Conservation (phyloP, 148 eudicot genomes). For the Diospyros lotus region DNA sequence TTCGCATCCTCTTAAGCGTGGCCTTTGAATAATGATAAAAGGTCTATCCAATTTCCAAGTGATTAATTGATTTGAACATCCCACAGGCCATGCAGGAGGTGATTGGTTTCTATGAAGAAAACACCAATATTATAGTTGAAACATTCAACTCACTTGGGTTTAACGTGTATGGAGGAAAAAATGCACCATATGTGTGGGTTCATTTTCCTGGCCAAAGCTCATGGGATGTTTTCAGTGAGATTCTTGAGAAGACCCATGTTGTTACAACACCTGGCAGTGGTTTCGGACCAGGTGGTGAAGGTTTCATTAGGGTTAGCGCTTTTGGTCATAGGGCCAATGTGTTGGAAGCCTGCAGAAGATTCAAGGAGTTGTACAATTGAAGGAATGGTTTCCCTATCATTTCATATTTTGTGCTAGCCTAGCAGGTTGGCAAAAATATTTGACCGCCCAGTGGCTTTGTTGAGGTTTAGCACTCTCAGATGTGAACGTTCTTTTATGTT, state of each 20-base stretch:
- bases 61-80: background rate
- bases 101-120: conserved; percentile 88
- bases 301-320: conserved; percentile 78
- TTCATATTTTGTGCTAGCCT: background rate
- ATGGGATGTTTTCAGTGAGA: conserved; percentile 91
- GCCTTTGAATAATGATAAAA: too few species aligned
- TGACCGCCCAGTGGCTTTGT: too few species aligned
- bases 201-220: conserved; percentile 90
- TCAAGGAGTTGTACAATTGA: conserved; percentile 81
- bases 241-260: conserved; percentile 86
- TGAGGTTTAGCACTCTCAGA: too few species aligned
- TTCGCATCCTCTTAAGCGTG: too few species aligned
- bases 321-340: conserved; percentile 81
- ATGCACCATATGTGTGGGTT: conserved; percentile 94
- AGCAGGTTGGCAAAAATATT: too few species aligned
- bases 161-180: conserved; percentile 78
- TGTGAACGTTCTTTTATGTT: too few species aligned
- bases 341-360: conserved; percentile 88
- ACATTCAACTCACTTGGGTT: conserved; percentile 88
- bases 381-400: background rate
- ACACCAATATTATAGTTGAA: conserved; percentile 69
- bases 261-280: conserved; percentile 89
- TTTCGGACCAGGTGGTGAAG: conserved; percentile 88
- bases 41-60: background rate
- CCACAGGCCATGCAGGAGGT: conserved; percentile 86